Conservation (phyloP, 345 rosid species). For the Physaria fendleri region DNA sequence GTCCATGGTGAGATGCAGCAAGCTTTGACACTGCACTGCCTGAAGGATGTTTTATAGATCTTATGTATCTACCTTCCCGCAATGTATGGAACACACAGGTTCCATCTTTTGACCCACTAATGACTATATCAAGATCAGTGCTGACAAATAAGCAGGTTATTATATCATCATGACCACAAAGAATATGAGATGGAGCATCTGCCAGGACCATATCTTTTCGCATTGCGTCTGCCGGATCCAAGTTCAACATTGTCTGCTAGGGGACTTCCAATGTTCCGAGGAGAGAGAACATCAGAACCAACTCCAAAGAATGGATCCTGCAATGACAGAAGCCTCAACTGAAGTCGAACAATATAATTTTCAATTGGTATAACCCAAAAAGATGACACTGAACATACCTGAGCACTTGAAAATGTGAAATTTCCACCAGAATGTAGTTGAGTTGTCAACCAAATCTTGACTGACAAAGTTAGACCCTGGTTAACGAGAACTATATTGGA, state of each 20-base stretch:
- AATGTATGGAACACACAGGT: constrained; percentile 88
- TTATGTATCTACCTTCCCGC: constrained; percentile 82
- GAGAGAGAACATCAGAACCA: constrained; percentile 86
- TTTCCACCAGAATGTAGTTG: constrained; percentile 92
- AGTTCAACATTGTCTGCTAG: constrained; percentile 70
- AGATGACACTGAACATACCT: constrained; percentile 40
- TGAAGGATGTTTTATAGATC: constrained; percentile 80
- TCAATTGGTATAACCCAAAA: background rate
- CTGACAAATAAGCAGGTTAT: constrained; percentile 83
- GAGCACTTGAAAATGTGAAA: constrained; percentile 85
- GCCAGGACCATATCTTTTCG: constrained; percentile 67
- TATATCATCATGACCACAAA: constrained; percentile 92
- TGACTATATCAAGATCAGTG: constrained; percentile 84
- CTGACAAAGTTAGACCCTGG: constrained; percentile 83
- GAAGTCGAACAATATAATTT: background rate
- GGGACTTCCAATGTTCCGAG: constrained; percentile 83
- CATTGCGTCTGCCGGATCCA: constrained; percentile 56
- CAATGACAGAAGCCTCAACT: constrained; percentile 18
- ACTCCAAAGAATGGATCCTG: constrained; percentile 96
- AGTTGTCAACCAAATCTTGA: constrained; percentile 92
- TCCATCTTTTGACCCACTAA: constrained; percentile 98
- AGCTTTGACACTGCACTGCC: constrained; percentile 82
- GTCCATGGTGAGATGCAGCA: constrained; percentile 79
- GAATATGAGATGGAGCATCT: constrained; percentile 90
- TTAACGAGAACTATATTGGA: constrained; percentile 74